phyloP scores from a whole-genome alignment of 163 green algal genomes.

The Chlamydomonas reinhardtii region DNA sequence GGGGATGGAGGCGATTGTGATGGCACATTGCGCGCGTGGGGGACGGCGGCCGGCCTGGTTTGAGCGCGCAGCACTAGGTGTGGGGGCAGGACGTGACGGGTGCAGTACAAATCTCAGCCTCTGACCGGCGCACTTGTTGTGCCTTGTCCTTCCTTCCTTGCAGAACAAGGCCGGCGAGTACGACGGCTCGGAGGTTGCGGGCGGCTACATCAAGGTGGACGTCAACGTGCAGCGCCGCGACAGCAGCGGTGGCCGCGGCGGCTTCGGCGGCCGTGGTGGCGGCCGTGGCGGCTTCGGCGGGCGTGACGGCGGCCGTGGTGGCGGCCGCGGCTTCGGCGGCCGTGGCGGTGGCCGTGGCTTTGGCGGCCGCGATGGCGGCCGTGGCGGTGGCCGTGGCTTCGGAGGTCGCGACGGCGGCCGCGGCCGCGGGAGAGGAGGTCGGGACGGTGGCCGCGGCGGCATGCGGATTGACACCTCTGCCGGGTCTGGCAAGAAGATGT shows the following conservation, averaged over 20 bases:
- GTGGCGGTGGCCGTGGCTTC: slow-evolving; percentile 63
- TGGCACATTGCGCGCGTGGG: no score
- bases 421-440: slow-evolving; percentile 56
- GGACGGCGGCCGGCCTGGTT: no score
- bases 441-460: slow-evolving; percentile 64
- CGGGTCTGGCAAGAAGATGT: slow-evolving; percentile 82
- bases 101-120: no score
- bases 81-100: no score
- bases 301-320: slow-evolving; percentile 61
- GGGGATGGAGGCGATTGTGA: no score
- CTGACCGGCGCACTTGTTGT: no score
- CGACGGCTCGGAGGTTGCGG: slow-evolving; percentile 83
- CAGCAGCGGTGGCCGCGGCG: slow-evolving; percentile 62
- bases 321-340: slow-evolving; percentile 44
- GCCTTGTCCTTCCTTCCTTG: background rate
- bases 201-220: slow-evolving; percentile 91
- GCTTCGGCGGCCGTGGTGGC: slow-evolving; percentile 44
- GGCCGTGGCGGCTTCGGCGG: slow-evolving; percentile 55
- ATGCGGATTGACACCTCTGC: slow-evolving; percentile 76
- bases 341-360: slow-evolving; percentile 55
- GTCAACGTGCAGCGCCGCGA: slow-evolving; percentile 70
- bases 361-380: slow-evolving; percentile 58
- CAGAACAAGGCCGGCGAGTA: slow-evolving; percentile 77
- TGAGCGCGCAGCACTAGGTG: no score
- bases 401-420: slow-evolving; percentile 60